phyloP scores from a whole-genome alignment of 1,139 yeast species.

The Diutina neorugosa region DNA sequence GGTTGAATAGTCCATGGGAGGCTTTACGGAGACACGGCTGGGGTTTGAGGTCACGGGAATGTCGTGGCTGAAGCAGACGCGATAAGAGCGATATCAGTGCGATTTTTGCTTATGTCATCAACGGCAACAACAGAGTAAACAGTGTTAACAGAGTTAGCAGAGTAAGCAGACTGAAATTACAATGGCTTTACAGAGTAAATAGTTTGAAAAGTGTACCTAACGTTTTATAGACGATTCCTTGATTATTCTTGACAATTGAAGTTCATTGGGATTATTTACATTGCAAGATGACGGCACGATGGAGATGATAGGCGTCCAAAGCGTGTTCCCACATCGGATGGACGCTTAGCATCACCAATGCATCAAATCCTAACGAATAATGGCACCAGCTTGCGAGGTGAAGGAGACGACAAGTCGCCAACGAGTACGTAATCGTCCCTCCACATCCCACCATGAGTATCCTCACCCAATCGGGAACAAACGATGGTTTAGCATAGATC shows the following conservation, averaged over 20 bases:
- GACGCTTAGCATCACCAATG: neutral
- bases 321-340: neutral
- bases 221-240: too few relatives aligned
- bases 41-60: neutral
- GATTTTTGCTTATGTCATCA: too few relatives aligned
- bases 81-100: neutral
- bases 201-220: too few relatives aligned
- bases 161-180: too few relatives aligned
- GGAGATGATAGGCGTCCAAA: neutral
- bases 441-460: neutral
- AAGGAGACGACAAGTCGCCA: neutral
- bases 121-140: too few relatives aligned
- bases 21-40: neutral
- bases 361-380: neutral
- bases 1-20: neutral
- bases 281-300: neutral
- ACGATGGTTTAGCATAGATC: neutral
- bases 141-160: too few relatives aligned
- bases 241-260: too few relatives aligned
- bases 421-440: neutral
- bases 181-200: too few relatives aligned
- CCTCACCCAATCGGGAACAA: neutral
- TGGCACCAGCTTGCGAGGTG: neutral
- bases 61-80: neutral
- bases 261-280: too few relatives aligned